Evolutionary conservation across 2,329 filamentous ascomycete species (phyloP).

Genomic region (Pezizomycotina sp.): DNA sequence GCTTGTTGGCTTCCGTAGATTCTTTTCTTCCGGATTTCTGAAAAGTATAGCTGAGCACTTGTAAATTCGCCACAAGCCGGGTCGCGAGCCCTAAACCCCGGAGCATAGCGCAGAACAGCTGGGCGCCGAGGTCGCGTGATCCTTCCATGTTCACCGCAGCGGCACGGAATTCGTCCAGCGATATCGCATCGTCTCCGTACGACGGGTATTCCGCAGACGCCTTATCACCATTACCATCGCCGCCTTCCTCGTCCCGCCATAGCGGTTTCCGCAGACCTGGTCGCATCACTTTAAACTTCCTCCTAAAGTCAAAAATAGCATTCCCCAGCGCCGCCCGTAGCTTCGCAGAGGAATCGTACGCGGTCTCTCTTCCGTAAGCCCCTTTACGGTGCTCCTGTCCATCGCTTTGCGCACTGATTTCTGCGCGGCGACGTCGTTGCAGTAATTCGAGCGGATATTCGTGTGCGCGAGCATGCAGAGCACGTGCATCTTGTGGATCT

Average conservation of each 20-base stretch:
- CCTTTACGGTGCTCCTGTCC: constrained; percentile 50
- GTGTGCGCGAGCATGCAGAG: constrained; percentile 67
- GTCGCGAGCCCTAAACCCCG: constrained; percentile 66
- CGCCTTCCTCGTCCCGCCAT: constrained; percentile 53
- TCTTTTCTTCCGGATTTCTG: too few relatives aligned
- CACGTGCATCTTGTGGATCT: constrained; percentile 75
- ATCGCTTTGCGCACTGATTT: too few relatives aligned
- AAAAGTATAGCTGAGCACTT: constrained; percentile 41
- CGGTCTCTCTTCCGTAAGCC: constrained; percentile 51
- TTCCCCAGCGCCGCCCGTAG: constrained; percentile 64
- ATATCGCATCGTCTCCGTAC: constrained; percentile 33
- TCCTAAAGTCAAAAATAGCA: constrained; percentile 48
- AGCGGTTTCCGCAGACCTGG: constrained; percentile 51
- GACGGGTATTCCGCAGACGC: background rate
- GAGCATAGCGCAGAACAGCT: constrained; percentile 77
- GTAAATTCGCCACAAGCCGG: constrained; percentile 76
- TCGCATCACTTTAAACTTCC: constrained; percentile 53
- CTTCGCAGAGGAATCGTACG: constrained; percentile 52
- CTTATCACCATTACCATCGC: constrained; percentile 31
- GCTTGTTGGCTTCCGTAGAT: too few relatives aligned
- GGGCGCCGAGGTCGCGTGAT: constrained; percentile 76
- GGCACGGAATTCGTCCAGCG: constrained; percentile 54
- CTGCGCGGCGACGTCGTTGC: constrained; percentile 59
- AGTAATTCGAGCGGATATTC: constrained; percentile 69
- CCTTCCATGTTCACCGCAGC: constrained; percentile 56